A percentile compares a stretch with the other conserved stretches of the same genome.
Evolutionary conservation across 2,329 filamentous ascomycete species (phyloP).

Genomic region (Rhynchosporium agropyri): DNA sequence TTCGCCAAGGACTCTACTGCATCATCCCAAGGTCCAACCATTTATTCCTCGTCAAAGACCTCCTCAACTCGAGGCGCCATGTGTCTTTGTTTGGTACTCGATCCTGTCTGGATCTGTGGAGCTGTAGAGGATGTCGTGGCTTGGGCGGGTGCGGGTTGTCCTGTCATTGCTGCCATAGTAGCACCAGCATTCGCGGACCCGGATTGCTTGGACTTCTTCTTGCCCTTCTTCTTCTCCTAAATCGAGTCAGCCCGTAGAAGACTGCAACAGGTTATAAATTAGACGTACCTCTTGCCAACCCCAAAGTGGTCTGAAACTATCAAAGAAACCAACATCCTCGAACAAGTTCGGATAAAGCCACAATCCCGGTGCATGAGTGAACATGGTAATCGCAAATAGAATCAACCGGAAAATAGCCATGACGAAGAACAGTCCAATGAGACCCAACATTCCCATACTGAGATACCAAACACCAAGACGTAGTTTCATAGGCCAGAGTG

Average conservation of each 20-base stretch:
- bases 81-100: constrained; percentile 44
- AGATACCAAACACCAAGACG: constrained; percentile 96
- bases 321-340: constrained; percentile 97
- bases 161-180: constrained; percentile 40
- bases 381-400: constrained; percentile 90
- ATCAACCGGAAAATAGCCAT: constrained; percentile 98
- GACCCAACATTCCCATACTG: constrained; percentile 86
- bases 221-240: constrained; percentile 44
- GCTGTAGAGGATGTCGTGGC: constrained; percentile 45
- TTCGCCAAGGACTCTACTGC: too few species aligned
- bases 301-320: constrained; percentile 95
- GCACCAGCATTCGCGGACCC: constrained; percentile 40
- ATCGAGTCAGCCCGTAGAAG: constrained; percentile 16
- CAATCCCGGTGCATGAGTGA: constrained; percentile 80
- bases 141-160: constrained; percentile 41
- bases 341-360: constrained; percentile 98
- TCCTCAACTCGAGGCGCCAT: constrained; percentile 51
- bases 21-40: not conserved
- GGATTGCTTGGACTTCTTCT: constrained; percentile 42
- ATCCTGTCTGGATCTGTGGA: constrained; percentile 42
- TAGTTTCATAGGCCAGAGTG: constrained; percentile 90
- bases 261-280: not conserved
- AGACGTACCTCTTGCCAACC: constrained; percentile 90
- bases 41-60: constrained; percentile 42
- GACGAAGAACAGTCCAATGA: constrained; percentile 91